phyloP scores from a whole-genome alignment of 1,284 basidiomycete genomes.

The Xerocomus cyaneibrunnescens region DNA sequence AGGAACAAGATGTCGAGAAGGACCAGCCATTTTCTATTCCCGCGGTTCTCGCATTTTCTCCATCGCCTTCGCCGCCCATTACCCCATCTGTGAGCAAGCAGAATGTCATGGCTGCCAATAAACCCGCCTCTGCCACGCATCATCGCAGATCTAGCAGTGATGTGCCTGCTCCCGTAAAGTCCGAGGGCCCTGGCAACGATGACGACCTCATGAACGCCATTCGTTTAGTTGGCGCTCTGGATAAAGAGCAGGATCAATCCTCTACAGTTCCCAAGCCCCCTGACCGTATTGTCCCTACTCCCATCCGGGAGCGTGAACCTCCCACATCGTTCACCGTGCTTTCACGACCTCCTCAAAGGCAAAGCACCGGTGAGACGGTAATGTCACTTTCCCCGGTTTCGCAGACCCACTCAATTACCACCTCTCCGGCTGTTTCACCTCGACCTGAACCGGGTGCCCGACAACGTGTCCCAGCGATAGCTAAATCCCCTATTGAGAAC shows the following conservation, averaged over 20 bases:
- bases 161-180: conserved; percentile 3
- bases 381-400: conserved; percentile 11
- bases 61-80: conserved; percentile 21
- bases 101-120: background rate
- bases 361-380: conserved; percentile 21
- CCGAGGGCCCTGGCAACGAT: conserved; percentile 19
- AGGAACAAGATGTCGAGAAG: conserved; percentile 25
- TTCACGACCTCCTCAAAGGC: conserved; percentile 52
- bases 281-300: conserved; percentile 56
- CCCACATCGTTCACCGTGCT: conserved; percentile 67
- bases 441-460: conserved; percentile 20
- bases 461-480: conserved; percentile 10
- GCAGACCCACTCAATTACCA: background rate
- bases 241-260: conserved; percentile 22
- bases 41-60: conserved; percentile 24
- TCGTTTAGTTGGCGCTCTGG: conserved; percentile 29
- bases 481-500: conserved; percentile 8
- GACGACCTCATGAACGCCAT: conserved; percentile 37
- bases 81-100: conserved; percentile 15
- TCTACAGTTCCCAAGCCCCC: conserved; percentile 2
- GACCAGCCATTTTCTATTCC: conserved; percentile 36
- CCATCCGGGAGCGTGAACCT: conserved; percentile 59
- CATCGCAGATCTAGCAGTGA: conserved; percentile 23
- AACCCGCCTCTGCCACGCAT: conserved; percentile 2
- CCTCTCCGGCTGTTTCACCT: conserved; percentile 1